These are phyloP conservation scores for Aureobasidium sp. DNA, from an alignment of 2,329 filamentous ascomycete species.

Conservation along the genomic window DNA sequence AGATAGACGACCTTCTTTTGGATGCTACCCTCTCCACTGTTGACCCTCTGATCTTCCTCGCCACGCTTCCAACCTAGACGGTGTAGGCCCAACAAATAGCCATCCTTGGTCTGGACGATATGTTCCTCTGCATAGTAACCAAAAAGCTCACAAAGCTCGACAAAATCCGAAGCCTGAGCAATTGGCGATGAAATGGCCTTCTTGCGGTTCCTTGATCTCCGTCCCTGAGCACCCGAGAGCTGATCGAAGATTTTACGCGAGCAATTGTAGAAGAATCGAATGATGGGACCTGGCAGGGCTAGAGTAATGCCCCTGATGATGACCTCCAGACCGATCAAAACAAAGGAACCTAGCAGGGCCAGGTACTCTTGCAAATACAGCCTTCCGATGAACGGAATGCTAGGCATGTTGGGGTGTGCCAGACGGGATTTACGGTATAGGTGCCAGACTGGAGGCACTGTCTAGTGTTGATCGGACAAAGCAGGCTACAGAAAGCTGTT, in stretches of 20 bases:
- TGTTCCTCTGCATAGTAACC: constrained; percentile 95
- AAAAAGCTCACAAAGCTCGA: constrained; percentile 83
- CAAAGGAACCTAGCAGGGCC: constrained; percentile 73
- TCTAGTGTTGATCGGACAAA: background rate
- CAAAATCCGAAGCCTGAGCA: constrained; percentile 81
- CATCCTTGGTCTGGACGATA: constrained; percentile 87
- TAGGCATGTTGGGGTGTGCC: constrained; percentile 36
- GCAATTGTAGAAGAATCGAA: constrained; percentile 71
- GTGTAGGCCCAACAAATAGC: constrained; percentile 85
- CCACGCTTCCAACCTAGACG: constrained; percentile 74
- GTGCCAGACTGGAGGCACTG: background rate
- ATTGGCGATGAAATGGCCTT: constrained; percentile 51
- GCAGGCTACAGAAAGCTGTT: constrained; percentile 1
- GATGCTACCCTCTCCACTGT: constrained; percentile 57
- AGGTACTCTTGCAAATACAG: constrained; percentile 67
- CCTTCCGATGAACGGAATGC: constrained; percentile 56
- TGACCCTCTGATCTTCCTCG: constrained; percentile 72
- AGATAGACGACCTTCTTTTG: constrained; percentile 85
- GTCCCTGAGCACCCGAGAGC: constrained; percentile 62
- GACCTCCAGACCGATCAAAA: constrained; percentile 74
- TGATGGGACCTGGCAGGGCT: constrained; percentile 72
- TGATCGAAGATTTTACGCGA: constrained; percentile 78
- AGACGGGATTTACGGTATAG: background rate
- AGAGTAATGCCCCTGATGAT: constrained; percentile 79
- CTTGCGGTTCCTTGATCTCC: constrained; percentile 58